A percentile compares a stretch with the other conserved stretches of the same genome.
These are phyloP conservation scores for Pseudogymnoascus sp. DNA, from an alignment of 2,329 filamentous ascomycete species.

Conservation along the genomic window DNA sequence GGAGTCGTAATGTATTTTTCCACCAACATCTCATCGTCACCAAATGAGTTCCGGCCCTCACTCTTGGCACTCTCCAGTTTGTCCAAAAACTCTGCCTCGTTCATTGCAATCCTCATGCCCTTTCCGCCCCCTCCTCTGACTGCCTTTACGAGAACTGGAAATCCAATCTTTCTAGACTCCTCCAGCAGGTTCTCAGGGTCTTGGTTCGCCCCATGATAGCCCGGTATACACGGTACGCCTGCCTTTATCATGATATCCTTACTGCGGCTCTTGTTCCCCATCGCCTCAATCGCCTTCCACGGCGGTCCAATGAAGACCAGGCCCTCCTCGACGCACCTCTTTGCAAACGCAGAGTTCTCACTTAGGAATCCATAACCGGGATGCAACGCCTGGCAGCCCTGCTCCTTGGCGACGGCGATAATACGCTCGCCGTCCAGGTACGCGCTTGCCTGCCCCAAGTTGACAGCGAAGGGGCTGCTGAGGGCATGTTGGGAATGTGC, in stretches of 20 bases:
- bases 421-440: slow-evolving; percentile 94
- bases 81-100: slow-evolving; percentile 57
- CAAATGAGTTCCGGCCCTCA: slow-evolving; percentile 71
- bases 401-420: slow-evolving; percentile 74
- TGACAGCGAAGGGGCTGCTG: slow-evolving; percentile 73
- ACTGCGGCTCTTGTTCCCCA: slow-evolving; percentile 88
- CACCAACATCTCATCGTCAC: slow-evolving; percentile 76
- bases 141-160: slow-evolving; percentile 70
- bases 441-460: slow-evolving; percentile 71
- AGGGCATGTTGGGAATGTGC: slow-evolving; percentile 79
- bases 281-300: slow-evolving; percentile 69
- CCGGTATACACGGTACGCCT: slow-evolving; percentile 93
- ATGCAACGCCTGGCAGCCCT: slow-evolving; percentile 85
- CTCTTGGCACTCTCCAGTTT: slow-evolving; percentile 66
- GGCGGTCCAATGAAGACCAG: slow-evolving; percentile 93
- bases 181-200: slow-evolving; percentile 50
- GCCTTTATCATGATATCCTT: slow-evolving; percentile 96
- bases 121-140: slow-evolving; percentile 76
- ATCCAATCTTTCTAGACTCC: slow-evolving; percentile 63
- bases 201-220: slow-evolving; percentile 86
- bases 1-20: slow-evolving; percentile 74
- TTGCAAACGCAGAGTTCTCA: slow-evolving; percentile 87
- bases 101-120: slow-evolving; percentile 69
- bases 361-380: slow-evolving; percentile 94
- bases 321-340: slow-evolving; percentile 79